phyloP scores from a whole-genome alignment of 306 rosid genomes.

The Casuarina glauca region DNA sequence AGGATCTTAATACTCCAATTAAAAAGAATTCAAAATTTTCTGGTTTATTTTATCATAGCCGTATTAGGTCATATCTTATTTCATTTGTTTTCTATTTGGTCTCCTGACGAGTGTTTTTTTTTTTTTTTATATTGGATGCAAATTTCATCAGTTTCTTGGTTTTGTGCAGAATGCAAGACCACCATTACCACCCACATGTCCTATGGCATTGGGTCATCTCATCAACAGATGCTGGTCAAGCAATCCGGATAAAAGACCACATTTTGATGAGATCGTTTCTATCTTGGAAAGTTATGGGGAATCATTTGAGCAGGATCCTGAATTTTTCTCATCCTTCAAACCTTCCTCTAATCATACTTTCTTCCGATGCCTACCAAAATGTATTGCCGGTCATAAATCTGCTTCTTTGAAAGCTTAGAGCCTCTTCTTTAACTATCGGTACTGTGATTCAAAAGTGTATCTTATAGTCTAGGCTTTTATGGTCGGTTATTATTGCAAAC shows the following conservation, averaged over 20 bases:
- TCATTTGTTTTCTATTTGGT: neutral
- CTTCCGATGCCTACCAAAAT: conserved; percentile 56
- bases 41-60: neutral
- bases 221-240: conserved; percentile 84
- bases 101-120: neutral
- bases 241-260: conserved; percentile 73
- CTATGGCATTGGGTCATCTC: conserved; percentile 65
- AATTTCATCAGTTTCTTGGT: neutral
- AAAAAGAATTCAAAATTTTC: neutral
- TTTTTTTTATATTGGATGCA: neutral
- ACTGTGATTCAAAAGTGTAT: conserved; percentile 23
- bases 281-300: conserved; percentile 54
- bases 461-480: conserved; percentile 22
- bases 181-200: conserved; percentile 78
- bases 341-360: conserved; percentile 34
- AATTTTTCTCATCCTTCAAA: conserved; percentile 57
- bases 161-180: conserved; percentile 90
- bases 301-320: conserved; percentile 61
- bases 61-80: neutral
- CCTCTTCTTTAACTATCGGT: neutral
- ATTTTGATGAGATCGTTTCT: conserved; percentile 73
- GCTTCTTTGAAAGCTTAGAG: conserved; percentile 34
- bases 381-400: conserved; percentile 41
- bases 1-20: neutral
- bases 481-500: conserved; percentile 21